Conservation (phyloP, 2,329 filamentous ascomycete genomes). For the Cyphellophora europaea region DNA sequence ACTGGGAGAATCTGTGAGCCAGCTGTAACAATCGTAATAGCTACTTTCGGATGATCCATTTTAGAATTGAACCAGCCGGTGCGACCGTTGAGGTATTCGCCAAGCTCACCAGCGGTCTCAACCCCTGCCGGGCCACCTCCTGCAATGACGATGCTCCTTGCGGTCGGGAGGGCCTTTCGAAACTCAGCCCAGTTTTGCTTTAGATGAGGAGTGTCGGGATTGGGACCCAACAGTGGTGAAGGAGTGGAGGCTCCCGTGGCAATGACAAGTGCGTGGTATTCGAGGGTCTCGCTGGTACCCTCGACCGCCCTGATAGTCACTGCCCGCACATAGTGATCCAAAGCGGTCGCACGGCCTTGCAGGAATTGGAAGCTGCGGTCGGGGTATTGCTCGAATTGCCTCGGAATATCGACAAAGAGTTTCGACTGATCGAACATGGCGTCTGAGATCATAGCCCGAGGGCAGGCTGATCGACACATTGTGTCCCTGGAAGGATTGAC, state of each 20-base stretch:
- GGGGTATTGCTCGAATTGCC: conserved; percentile 32
- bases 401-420: conserved; percentile 33
- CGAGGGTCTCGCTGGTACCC: conserved; percentile 16
- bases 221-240: conserved; percentile 38
- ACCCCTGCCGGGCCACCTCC: conserved; percentile 37
- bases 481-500: conserved; percentile 33
- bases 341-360: conserved; percentile 28
- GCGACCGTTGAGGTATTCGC: conserved; percentile 41
- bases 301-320: conserved; percentile 21
- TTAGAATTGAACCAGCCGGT: conserved; percentile 28
- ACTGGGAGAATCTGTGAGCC: conserved; percentile 30
- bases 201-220: conserved; percentile 24
- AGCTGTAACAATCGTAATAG: conserved; percentile 37
- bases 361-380: conserved; percentile 31
- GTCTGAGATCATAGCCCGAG: conserved; percentile 39
- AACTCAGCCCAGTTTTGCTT: conserved; percentile 30
- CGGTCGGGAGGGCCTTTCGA: conserved; percentile 28
- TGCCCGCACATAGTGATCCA: conserved; percentile 26
- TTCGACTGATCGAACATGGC: conserved; percentile 34
- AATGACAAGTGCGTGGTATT: conserved; percentile 38
- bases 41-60: conserved; percentile 26
- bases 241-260: conserved; percentile 39
- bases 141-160: conserved; percentile 35
- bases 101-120: conserved; percentile 42
- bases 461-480: conserved; percentile 35